phyloP scores from a whole-genome alignment of 2,329 filamentous ascomycete genomes.

The Epichloe gansuensis region DNA sequence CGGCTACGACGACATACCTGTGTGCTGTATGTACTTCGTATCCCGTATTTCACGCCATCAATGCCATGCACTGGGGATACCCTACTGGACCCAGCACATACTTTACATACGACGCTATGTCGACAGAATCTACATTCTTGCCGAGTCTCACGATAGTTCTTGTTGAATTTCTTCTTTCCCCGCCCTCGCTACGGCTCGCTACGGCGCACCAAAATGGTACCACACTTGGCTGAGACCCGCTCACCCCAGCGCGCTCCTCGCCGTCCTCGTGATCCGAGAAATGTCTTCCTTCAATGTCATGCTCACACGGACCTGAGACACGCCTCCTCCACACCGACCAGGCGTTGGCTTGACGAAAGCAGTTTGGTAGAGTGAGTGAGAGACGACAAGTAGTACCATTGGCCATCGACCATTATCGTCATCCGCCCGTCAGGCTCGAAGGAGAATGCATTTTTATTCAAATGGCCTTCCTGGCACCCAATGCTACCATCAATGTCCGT shows the following conservation, averaged over 20 bases:
- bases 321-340: background rate
- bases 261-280: slow-evolving; percentile 1
- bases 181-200: background rate
- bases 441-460: too few relatives aligned
- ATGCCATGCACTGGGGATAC: too few relatives aligned
- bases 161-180: background rate
- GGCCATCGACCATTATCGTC: background rate
- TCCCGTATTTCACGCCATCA: too few relatives aligned
- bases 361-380: background rate
- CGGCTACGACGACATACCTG: too few relatives aligned
- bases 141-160: background rate
- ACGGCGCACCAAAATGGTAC: background rate
- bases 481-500: background rate
- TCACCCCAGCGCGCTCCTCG: background rate
- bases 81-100: background rate
- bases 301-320: background rate
- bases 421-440: background rate
- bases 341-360: background rate
- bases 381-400: background rate
- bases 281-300: background rate
- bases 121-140: background rate
- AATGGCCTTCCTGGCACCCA: background rate
- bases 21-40: too few relatives aligned
- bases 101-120: background rate
- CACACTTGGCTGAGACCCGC: background rate